Conservation (phyloP, 345 rosid species). For the Lepidium aucheri region DNA sequence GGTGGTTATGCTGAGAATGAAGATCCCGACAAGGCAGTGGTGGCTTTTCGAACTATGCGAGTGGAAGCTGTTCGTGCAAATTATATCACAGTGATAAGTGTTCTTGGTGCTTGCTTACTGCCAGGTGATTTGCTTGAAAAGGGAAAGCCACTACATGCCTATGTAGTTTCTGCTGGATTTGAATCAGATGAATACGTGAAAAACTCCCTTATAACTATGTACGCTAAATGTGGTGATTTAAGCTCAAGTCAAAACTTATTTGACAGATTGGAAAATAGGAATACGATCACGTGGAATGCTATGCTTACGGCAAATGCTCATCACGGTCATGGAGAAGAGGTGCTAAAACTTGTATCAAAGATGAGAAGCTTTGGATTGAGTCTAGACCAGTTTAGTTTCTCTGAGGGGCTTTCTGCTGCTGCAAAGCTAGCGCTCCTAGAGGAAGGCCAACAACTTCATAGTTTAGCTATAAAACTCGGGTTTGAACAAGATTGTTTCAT, state of each 20-base stretch:
- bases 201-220: slow-evolving; percentile 77
- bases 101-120: slow-evolving; percentile 60
- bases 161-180: slow-evolving; percentile 47
- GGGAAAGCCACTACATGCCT: slow-evolving; percentile 61
- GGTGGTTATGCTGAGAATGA: slow-evolving; percentile 65
- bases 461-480: slow-evolving; percentile 59
- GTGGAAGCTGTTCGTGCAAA: slow-evolving; percentile 37
- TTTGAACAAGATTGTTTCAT: slow-evolving; percentile 49
- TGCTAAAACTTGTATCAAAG: slow-evolving; percentile 45
- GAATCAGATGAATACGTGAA: slow-evolving; percentile 46
- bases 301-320: slow-evolving; percentile 66
- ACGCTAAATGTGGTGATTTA: slow-evolving; percentile 74
- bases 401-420: slow-evolving; percentile 70
- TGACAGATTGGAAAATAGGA: slow-evolving; percentile 32
- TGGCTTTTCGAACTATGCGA: slow-evolving; percentile 52
- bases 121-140: slow-evolving; percentile 36
- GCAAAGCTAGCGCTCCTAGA: slow-evolving; percentile 72
- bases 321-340: slow-evolving; percentile 60
- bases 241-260: slow-evolving; percentile 47
- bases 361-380: slow-evolving; percentile 49
- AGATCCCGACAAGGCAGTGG: slow-evolving; percentile 38
- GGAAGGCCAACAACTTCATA: slow-evolving; percentile 80
- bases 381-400: slow-evolving; percentile 68
- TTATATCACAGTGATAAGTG: slow-evolving; percentile 56
- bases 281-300: slow-evolving; percentile 66